Percentiles rank a stretch among this genome's conserved stretches.
phyloP scores from a whole-genome alignment of 164 flowering plant genomes.

The Liquidambar formosana region DNA sequence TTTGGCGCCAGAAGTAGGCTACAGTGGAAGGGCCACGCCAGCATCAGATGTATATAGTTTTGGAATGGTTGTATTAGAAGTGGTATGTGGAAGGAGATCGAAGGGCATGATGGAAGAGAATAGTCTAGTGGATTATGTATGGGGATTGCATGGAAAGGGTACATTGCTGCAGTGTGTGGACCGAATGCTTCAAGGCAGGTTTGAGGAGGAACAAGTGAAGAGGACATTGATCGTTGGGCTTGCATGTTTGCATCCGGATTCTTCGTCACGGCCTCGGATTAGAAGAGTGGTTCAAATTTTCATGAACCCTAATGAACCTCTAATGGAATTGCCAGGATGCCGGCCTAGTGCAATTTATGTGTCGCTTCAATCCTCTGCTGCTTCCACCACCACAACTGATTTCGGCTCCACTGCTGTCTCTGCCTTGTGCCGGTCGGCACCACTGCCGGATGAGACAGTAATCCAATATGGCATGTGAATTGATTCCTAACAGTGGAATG shows the following conservation, averaged over 20 bases:
- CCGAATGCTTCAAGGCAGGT: slow-evolving; percentile 20
- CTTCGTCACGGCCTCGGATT: slow-evolving; percentile 33
- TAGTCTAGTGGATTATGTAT: slow-evolving; percentile 38
- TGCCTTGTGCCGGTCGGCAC: slow-evolving; percentile 3
- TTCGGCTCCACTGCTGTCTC: slow-evolving; percentile 14
- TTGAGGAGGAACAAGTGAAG: slow-evolving; percentile 33
- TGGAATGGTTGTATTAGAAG: slow-evolving; percentile 46
- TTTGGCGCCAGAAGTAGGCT: slow-evolving; percentile 42
- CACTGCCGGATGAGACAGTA: slow-evolving; percentile 18
- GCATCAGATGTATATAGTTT: slow-evolving; percentile 48
- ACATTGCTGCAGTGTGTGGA: slow-evolving; percentile 34
- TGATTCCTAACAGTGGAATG: too few species aligned
- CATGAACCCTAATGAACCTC: slow-evolving; percentile 44
- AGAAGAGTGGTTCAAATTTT: slow-evolving; percentile 49
- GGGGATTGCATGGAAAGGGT: slow-evolving; percentile 27
- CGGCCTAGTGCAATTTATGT: slow-evolving; percentile 37
- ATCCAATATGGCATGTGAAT: slow-evolving; percentile 18
- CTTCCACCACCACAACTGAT: slow-evolving; percentile 7
- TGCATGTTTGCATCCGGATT: slow-evolving; percentile 45
- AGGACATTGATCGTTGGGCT: slow-evolving; percentile 30
- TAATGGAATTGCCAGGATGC: slow-evolving; percentile 38
- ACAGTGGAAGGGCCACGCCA: slow-evolving; percentile 34
- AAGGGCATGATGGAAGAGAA: slow-evolving; percentile 27
- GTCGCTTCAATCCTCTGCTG: slow-evolving; percentile 18
- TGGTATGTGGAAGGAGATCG: slow-evolving; percentile 35